Conservation (phyloP, 192 early-diverging fungal genomes). For the Coemansia sp. region DNA sequence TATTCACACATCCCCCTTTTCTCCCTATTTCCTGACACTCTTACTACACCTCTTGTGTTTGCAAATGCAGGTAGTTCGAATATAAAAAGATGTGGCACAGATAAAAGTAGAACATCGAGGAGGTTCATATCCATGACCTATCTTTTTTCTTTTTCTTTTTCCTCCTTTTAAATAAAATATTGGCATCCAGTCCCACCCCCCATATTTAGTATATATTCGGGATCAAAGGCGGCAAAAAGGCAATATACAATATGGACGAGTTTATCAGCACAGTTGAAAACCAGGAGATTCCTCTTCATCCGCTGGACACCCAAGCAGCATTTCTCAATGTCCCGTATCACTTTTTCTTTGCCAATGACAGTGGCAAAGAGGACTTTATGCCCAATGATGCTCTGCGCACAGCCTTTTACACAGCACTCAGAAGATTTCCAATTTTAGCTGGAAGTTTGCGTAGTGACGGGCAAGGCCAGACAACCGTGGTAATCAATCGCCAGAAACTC, state of each 20-base stretch:
- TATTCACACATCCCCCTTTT: too few relatives aligned
- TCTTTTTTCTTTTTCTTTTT: background rate
- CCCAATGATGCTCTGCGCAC: conserved; percentile 20
- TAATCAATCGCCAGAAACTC: conserved; percentile 23
- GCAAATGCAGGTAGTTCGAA: too few relatives aligned
- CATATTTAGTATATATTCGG: background rate
- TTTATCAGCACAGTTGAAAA: conserved; percentile 40
- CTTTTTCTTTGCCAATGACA: conserved; percentile 38
- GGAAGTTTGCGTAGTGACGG: conserved; percentile 24
- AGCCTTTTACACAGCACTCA: conserved; percentile 39
- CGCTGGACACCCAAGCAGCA: conserved; percentile 48
- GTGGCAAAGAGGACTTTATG: conserved; percentile 36
- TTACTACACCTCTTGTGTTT: too few relatives aligned
- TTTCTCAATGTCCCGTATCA: conserved; percentile 49
- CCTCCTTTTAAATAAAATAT: background rate
- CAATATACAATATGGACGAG: conserved; percentile 22
- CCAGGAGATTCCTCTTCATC: conserved; percentile 36
- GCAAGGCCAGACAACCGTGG: conserved; percentile 17
- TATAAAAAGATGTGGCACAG: too few relatives aligned
- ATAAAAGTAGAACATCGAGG: too few relatives aligned
- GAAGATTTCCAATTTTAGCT: conserved; percentile 32
- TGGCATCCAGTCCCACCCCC: background rate
- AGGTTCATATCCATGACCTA: too few relatives aligned
- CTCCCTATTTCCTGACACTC: too few relatives aligned
- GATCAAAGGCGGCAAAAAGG: background rate